These are phyloP conservation scores for Allomyces arbusculus DNA, from an alignment of 192 early-diverging fungal species.

Conservation along the genomic window DNA sequence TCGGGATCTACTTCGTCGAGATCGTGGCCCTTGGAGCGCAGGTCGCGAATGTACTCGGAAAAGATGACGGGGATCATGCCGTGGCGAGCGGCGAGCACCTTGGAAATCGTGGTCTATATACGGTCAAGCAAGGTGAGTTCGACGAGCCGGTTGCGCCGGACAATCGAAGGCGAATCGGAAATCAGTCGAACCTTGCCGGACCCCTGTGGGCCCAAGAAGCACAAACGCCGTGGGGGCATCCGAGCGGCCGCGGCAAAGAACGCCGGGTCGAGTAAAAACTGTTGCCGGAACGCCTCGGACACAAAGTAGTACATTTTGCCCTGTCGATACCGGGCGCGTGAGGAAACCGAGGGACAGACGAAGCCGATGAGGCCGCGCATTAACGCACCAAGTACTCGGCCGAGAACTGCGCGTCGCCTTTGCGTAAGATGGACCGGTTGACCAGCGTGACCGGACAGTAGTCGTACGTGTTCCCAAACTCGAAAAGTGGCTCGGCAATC, in stretches of 20 bases:
- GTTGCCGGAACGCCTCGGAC: background rate
- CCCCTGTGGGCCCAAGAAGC: background rate
- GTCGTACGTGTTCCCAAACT: background rate
- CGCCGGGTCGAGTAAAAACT: background rate
- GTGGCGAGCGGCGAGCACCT: background rate
- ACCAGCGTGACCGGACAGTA: background rate
- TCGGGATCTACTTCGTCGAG: background rate
- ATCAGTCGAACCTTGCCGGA: background rate
- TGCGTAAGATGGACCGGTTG: background rate
- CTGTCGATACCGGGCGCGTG: background rate
- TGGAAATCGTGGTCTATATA: background rate
- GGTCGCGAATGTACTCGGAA: background rate
- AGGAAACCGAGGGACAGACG: no score
- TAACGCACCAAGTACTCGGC: background rate
- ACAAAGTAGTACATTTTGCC: background rate
- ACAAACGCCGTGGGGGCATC: background rate
- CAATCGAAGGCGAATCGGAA: background rate
- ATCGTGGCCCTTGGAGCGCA: background rate
- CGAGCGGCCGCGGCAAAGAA: background rate
- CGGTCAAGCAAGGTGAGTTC: background rate
- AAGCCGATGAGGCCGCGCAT: no score
- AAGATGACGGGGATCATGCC: background rate
- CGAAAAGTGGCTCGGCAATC: background rate
- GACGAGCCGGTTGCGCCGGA: background rate
- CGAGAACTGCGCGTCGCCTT: background rate